Evolutionary conservation across 1,284 basidiomycete genomes (phyloP), one percentile per base, ranked within the genome.

Genomic region (Irpex rosettiformis): DNA sequence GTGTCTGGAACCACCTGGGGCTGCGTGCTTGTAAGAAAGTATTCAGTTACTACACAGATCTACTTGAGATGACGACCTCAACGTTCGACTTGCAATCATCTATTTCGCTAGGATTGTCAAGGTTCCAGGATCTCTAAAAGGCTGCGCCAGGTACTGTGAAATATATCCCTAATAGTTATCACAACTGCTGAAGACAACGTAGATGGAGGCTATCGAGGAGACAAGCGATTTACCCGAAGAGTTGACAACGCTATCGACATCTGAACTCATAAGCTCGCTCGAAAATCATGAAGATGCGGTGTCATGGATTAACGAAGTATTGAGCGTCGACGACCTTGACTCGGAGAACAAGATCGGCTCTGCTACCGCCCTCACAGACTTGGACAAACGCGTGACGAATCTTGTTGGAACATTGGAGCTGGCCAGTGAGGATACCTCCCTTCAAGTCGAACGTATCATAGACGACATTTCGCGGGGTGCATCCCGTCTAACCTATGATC

Each of bases 391-490:
- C 58, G 83, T 95, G 58, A 82, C 85, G 8, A 81, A 85, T 51
- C 79, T 94, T n/a, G 77, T 92, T 5, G 85, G 86, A 3, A 77
- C 83, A 16, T 81, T 96, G 22, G 92, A 95, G 60, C 82, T 94
- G 37, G 86, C 93, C 27, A 88, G 85, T 48, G 89, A 94, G 70
- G 94, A 96, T 66, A 94, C 93, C 0, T 91, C 93, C 1, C 77
- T 86, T 4, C 79, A 89, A 52, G 83, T 97, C 52, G 95, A 97
- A 71, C 86, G 87, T 63, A 84, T 86, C 51, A 94, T 98, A 61
- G 88, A 93, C 68, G 93, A 96, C 67, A 91, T 96, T 52, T 93
- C 93, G 1, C 84, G 93, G 53, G 85, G 88, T 3, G 88, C 96
- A 8, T 93, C 95, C 4, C 84, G 95, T 37, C 80, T 98, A 49